Base-by-base conservation (phyloP, 2,329 filamentous ascomycete genomes). In the Aspergillus felis region DNA sequence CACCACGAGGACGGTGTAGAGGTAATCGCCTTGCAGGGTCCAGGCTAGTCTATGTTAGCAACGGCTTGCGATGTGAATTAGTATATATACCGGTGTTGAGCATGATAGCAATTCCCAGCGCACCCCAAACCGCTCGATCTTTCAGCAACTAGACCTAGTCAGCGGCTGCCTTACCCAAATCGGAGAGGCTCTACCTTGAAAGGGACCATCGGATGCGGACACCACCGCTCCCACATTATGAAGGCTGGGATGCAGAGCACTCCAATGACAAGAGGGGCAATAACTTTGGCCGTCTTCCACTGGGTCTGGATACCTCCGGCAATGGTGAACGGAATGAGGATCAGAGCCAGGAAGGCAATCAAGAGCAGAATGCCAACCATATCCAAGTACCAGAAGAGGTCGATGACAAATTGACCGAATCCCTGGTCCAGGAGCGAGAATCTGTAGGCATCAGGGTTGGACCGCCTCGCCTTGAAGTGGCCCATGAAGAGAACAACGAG, bases 101-200 rank as follows among this genome's bases (percentile, higher is more conserved):
- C 67, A 68, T 67, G 3, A 68, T 22, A 2, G 68, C 84, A 47
- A 89, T 85, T 3, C 82, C 84, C 29, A 88, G 71, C 4, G 86
- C 80, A 4, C 78, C 84, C 84, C 85, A 88, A 27, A 88, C 80
- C n/a, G 79, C 79, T 24, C 86, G 84, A 66, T 88, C 84, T 70
- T 82, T 84, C 65, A 88, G 77, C 1, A 86, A 75, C 55, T 74
- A 56, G 1, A 35, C 12, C 14, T 3, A 44, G 6, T 47, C 8
- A 61, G 64, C 41, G 56, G 14, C 17, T 17, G 17, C 47, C 7
- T 14, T 20, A 14, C 25, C 8, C 35, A 7, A 28, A 4, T 17
- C 47, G 6, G 10, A 3, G 14, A 1, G 14, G 1, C 51, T 68
- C 62, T 29, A 72, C 72, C 46, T 76, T 74, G 72, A 88, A 87